Evolutionary conservation across 129 eudicot genomes (phyloP).

Genomic region (Artemisia annua): DNA sequence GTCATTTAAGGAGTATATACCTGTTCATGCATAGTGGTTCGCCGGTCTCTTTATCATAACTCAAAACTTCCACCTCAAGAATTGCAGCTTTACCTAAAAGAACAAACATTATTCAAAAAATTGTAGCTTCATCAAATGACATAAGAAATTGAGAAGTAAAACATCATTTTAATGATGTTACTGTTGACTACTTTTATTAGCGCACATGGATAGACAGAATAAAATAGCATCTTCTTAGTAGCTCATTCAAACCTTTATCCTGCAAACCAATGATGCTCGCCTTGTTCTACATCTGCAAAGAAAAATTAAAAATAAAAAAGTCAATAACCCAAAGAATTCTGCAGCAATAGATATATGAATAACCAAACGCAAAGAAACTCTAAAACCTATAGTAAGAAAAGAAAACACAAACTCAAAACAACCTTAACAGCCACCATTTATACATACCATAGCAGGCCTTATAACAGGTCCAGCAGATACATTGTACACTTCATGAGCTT

Average conservation of each 20-base stretch:
- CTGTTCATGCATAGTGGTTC: conserved; percentile 79
- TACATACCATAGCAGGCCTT: too few relatives aligned
- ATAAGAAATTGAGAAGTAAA: not conserved
- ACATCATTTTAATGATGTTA: conserved; percentile 7
- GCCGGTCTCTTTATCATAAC: conserved; percentile 74
- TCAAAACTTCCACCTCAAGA: conserved; percentile 68
- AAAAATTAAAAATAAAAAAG: conserved; percentile 15
- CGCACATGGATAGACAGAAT: not conserved
- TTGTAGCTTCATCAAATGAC: conserved; percentile 11
- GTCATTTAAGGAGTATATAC: conserved; percentile 23
- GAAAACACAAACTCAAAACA: too few relatives aligned
- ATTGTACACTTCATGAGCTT: too few relatives aligned
- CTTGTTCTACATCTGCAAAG: conserved; percentile 64
- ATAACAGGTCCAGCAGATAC: too few relatives aligned
- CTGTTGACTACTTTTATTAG: not conserved
- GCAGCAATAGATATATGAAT: not conserved
- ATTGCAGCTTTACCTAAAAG: conserved; percentile 84
- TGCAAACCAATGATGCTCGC: conserved; percentile 84
- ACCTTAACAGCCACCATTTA: too few relatives aligned
- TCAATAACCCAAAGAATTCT: not conserved
- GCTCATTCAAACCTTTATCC: conserved; percentile 75
- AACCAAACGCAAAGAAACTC: too few relatives aligned
- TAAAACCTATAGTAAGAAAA: too few relatives aligned
- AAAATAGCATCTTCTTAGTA: not conserved
- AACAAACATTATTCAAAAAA: conserved; percentile 6